Conservation (phyloP, 441 rosid species). For the Euphorbia celastroides region DNA sequence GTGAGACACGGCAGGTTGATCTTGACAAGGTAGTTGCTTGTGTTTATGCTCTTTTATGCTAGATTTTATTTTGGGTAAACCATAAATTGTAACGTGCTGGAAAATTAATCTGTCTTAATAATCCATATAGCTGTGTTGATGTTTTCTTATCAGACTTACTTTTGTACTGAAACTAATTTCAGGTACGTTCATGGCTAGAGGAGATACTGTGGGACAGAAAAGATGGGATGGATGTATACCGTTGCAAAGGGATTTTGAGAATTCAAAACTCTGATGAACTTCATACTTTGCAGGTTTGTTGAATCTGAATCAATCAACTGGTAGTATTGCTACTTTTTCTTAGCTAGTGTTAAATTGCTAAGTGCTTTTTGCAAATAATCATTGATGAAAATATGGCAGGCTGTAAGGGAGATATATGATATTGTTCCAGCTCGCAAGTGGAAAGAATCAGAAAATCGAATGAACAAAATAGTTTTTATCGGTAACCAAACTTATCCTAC, state of each 20-base stretch:
- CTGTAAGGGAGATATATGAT: conserved; percentile 92
- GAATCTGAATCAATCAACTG: conserved; percentile 3
- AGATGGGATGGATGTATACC: conserved; percentile 69
- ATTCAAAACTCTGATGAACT: conserved; percentile 62
- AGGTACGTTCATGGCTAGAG: conserved; percentile 87
- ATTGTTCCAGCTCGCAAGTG: conserved; percentile 79
- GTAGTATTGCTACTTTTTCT: not conserved
- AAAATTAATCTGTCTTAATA: not conserved
- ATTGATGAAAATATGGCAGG: conserved; percentile 39
- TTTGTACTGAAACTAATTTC: not conserved
- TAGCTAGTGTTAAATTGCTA: not conserved
- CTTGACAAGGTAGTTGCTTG: conserved; percentile 25
- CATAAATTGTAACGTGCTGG: not conserved
- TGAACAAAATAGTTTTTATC: conserved; percentile 77
- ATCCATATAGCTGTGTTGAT: not conserved
- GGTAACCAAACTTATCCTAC: conserved; percentile 36
- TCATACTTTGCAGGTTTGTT: conserved; percentile 80
- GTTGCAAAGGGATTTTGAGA: conserved; percentile 84
- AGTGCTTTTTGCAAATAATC: conserved; percentile 2
- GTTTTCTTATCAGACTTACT: not conserved
- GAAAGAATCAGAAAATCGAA: conserved; percentile 50
- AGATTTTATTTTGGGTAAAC: not conserved
- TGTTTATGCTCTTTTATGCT: not conserved
- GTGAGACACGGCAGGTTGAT: conserved; percentile 25
- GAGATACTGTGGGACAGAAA: conserved; percentile 93